These are phyloP conservation scores for Phytophthora crassamura DNA, from an alignment of 352 stramenopile genomes.

Conservation along the genomic window DNA sequence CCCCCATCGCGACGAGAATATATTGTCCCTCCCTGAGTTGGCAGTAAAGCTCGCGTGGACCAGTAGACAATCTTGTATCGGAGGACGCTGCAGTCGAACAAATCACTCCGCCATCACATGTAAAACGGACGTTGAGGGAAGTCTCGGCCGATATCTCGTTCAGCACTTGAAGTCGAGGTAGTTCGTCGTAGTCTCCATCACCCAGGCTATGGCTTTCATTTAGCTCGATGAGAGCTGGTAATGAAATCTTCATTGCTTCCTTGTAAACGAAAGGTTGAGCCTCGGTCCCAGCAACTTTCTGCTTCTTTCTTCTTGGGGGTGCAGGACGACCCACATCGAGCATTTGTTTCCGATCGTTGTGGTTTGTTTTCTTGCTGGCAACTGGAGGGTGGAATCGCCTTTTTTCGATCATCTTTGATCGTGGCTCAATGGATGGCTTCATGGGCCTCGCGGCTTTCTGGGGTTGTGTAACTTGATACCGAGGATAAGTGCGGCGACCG, in stretches of 20 bases:
- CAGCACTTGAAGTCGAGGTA: constrained; percentile 30
- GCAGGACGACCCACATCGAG: neutral
- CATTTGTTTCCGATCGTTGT: constrained; percentile 7
- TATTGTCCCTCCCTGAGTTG: constrained; percentile 39
- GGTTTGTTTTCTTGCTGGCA: constrained; percentile 36
- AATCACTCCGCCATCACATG: constrained; percentile 16
- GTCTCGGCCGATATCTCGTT: constrained; percentile 43
- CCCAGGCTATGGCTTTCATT: constrained; percentile 8
- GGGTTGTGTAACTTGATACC: constrained; percentile 2
- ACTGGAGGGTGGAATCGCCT: constrained; percentile 53
- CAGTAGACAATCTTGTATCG: constrained; percentile 18
- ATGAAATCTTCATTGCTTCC: constrained; percentile 62
- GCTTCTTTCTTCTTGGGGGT: constrained; percentile 24
- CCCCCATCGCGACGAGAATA: constrained; percentile 38
- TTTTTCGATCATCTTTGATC: constrained; percentile 20
- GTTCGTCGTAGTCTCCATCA: constrained; percentile 1
- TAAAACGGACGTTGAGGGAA: constrained; percentile 39
- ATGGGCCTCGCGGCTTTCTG: neutral
- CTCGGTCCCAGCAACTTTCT: constrained; percentile 18
- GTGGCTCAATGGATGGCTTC: constrained; percentile 19
- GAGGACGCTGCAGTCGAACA: constrained; percentile 11
- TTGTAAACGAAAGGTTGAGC: constrained; percentile 29
- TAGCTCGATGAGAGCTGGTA: constrained; percentile 20
- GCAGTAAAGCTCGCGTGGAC: constrained; percentile 43
- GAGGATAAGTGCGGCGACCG: neutral